Conservation (phyloP, 2,329 filamentous ascomycete genomes). For the Incumbomyces delicatus region DNA sequence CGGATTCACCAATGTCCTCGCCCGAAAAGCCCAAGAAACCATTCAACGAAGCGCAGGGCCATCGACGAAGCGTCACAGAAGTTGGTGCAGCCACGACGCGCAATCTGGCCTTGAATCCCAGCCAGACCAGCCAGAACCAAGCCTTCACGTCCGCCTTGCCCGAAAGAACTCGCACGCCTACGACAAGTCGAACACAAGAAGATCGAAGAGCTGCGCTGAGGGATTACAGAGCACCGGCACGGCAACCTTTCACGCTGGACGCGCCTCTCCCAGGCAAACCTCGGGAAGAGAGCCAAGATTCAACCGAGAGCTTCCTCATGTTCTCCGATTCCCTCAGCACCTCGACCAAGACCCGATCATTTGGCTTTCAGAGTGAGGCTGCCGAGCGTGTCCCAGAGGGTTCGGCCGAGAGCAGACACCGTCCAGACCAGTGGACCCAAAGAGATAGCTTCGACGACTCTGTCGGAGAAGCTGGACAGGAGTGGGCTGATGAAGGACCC, state of each 20-base stretch:
- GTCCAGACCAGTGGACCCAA: constrained; percentile 5
- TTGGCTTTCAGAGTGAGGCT: constrained; percentile 40
- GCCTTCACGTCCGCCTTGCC: background rate
- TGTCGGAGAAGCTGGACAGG: background rate
- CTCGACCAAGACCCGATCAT: constrained; percentile 44
- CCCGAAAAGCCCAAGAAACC: constrained; percentile 1
- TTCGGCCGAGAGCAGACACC: background rate
- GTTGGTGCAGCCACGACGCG: background rate
- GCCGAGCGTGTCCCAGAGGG: constrained; percentile 1
- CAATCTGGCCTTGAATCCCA: background rate
- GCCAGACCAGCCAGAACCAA: too few relatives aligned
- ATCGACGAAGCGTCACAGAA: constrained; percentile 5
- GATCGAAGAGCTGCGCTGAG: constrained; percentile 34
- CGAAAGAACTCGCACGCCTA: background rate
- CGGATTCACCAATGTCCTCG: constrained; percentile 2
- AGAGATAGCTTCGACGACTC: constrained; percentile 9
- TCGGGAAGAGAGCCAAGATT: constrained; percentile 43
- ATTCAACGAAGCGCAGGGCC: background rate
- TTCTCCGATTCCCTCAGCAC: constrained; percentile 53
- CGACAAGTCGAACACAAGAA: constrained; percentile 24
- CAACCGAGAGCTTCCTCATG: constrained; percentile 53
- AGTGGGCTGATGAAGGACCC: background rate
- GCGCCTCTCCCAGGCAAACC: constrained; percentile 27
- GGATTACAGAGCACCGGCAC: constrained; percentile 42
- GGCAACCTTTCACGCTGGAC: constrained; percentile 42